Conservation (phyloP, 192 early-diverging fungal species). For the Martensiomyces pterosporus region DNA sequence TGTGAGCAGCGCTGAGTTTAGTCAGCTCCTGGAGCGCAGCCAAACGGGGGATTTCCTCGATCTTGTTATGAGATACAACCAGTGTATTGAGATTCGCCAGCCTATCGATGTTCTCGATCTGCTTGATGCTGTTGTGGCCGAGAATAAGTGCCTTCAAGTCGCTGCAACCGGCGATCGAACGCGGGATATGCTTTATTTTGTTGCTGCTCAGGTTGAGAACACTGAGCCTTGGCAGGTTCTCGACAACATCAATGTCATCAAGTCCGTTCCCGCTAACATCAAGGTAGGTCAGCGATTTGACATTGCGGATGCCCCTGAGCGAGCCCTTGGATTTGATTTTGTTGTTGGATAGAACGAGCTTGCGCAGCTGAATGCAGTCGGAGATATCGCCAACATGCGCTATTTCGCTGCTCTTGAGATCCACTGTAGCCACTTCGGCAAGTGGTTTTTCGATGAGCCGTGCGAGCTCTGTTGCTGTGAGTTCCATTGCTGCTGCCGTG, state of each 20-base stretch:
- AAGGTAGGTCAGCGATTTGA: constrained; percentile 51
- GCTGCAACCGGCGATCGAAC: constrained; percentile 52
- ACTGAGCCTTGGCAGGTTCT: constrained; percentile 10
- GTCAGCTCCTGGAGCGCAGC: constrained; percentile 57
- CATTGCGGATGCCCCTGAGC: constrained; percentile 52
- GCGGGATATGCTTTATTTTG: constrained; percentile 56
- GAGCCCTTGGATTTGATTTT: constrained; percentile 55
- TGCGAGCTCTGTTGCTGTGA: constrained; percentile 29
- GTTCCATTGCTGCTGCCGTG: constrained; percentile 31
- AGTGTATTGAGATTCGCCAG: constrained; percentile 66
- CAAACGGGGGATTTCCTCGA: constrained; percentile 56
- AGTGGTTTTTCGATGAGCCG: constrained; percentile 4
- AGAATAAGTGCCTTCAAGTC: constrained; percentile 75
- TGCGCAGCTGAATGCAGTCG: constrained; percentile 42
- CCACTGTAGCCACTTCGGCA: constrained; percentile 50
- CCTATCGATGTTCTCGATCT: constrained; percentile 60
- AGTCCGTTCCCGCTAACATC: constrained; percentile 68
- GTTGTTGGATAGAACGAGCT: constrained; percentile 65
- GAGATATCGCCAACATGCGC: constrained; percentile 68
- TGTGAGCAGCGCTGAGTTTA: constrained; percentile 76
- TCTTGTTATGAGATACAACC: constrained; percentile 77
- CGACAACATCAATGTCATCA: constrained; percentile 6
- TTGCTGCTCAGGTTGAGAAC: constrained; percentile 75
- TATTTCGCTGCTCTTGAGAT: constrained; percentile 57
- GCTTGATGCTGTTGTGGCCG: constrained; percentile 67